A percentile compares a stretch with the other conserved stretches of the same genome.
Evolutionary conservation across 768 basidiomycete species (phyloP).

Genomic region (Termitomyces sp.): DNA sequence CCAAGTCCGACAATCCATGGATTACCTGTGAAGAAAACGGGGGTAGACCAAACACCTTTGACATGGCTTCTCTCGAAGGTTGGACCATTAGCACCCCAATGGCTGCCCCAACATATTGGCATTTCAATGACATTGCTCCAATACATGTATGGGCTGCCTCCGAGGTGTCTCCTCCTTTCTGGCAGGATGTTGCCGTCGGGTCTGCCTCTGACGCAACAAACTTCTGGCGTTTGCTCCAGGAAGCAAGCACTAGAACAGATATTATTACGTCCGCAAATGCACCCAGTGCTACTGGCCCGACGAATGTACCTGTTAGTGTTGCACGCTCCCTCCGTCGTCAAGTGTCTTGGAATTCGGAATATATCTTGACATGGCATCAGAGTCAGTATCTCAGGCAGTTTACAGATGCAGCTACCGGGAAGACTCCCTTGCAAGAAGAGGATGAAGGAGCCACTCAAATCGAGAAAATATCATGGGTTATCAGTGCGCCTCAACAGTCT

Average conservation of each 20-base stretch:
- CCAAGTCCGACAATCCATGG: slow-evolving; percentile 35
- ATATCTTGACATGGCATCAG: slow-evolving; percentile 67
- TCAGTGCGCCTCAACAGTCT: slow-evolving; percentile 50
- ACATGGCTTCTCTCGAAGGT: slow-evolving; percentile 35
- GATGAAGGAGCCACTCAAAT: slow-evolving; percentile 38
- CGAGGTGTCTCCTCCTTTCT: slow-evolving; percentile 48
- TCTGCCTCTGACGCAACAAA: slow-evolving; percentile 34
- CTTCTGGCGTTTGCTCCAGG: slow-evolving; percentile 59
- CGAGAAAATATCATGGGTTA: slow-evolving; percentile 46
- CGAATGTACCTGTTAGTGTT: slow-evolving; percentile 25
- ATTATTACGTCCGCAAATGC: slow-evolving; percentile 18
- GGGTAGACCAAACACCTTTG: slow-evolving; percentile 44
- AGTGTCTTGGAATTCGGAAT: slow-evolving; percentile 58
- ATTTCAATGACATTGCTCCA: slow-evolving; percentile 51
- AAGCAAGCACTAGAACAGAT: slow-evolving; percentile 38
- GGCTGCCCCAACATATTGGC: slow-evolving; percentile 62
- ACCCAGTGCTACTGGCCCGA: slow-evolving; percentile 19
- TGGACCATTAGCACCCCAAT: slow-evolving; percentile 42
- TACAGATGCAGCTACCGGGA: slow-evolving; percentile 35
- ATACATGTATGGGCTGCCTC: slow-evolving; percentile 58
- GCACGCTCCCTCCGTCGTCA: slow-evolving; percentile 54
- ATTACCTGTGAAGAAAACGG: slow-evolving; percentile 42
- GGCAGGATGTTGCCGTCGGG: slow-evolving; percentile 44
- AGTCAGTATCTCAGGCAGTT: slow-evolving; percentile 57
- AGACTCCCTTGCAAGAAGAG: slow-evolving; percentile 47